Conservation (phyloP, 768 basidiomycete species). For the Favolaschia claudopus region DNA sequence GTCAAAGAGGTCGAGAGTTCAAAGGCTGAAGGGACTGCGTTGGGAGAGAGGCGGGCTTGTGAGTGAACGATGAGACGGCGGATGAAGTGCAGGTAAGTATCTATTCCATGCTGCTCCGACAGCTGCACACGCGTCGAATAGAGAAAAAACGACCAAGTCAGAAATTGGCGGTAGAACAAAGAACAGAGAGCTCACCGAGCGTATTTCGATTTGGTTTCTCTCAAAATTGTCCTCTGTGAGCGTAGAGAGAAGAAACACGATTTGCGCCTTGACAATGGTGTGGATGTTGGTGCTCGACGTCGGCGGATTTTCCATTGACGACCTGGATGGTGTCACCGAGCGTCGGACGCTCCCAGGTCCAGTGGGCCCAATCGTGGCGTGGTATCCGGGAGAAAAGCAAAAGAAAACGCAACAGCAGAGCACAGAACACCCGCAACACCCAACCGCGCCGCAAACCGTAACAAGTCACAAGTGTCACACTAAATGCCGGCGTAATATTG, state of each 20-base stretch:
- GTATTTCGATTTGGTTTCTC: slow-evolving; percentile 92
- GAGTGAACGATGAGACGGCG: slow-evolving; percentile 93
- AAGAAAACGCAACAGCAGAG: not conserved
- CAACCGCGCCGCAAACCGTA: not conserved
- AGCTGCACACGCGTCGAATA: slow-evolving; percentile 60
- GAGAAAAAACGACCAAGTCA: slow-evolving; percentile 20
- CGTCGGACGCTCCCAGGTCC: slow-evolving; percentile 75
- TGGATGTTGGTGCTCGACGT: slow-evolving; percentile 77
- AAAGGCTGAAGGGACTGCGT: slow-evolving; percentile 67
- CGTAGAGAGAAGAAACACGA: slow-evolving; percentile 95
- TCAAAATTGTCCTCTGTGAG: slow-evolving; percentile 98
- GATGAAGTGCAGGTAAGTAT: slow-evolving; percentile 97
- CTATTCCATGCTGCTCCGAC: slow-evolving; percentile 95
- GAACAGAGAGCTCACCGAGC: slow-evolving; percentile 72
- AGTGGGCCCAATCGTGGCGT: slow-evolving; percentile 49
- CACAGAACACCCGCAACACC: not conserved
- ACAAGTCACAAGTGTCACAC: too few relatives aligned
- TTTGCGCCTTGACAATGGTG: slow-evolving; percentile 95
- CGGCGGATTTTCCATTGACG: slow-evolving; percentile 88
- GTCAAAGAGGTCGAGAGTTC: slow-evolving; percentile 82
- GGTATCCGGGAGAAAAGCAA: not conserved
- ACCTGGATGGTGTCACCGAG: slow-evolving; percentile 80
- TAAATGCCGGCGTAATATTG: too few relatives aligned
- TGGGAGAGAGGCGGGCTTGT: slow-evolving; percentile 69
- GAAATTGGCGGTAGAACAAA: slow-evolving; percentile 16